Evolutionary conservation across 257 asterid genomes (phyloP).

Genomic region (Lantana camara): DNA sequence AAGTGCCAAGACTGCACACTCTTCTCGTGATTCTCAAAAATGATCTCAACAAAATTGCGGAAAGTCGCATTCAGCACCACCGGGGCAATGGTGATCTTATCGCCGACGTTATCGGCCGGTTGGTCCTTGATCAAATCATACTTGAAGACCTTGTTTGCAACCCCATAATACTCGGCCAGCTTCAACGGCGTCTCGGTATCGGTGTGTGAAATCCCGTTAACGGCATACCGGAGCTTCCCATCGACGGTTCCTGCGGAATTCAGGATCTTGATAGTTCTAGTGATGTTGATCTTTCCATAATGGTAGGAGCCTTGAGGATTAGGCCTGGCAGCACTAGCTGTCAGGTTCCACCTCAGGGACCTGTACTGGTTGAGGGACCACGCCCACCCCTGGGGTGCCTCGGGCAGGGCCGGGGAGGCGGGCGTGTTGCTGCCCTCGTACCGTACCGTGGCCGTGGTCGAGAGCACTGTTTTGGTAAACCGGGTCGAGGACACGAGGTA

Average conservation of each 20-base stretch:
- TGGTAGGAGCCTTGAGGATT: conserved; percentile 87
- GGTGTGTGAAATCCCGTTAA: conserved; percentile 60
- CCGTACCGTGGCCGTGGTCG: conserved; percentile 39
- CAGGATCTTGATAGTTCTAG: conserved; percentile 59
- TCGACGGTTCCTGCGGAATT: conserved; percentile 36
- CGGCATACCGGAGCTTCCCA: conserved; percentile 57
- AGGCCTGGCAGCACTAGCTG: conserved; percentile 84
- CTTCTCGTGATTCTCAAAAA: conserved; percentile 56
- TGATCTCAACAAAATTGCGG: conserved; percentile 53
- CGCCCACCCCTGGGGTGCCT: conserved; percentile 53
- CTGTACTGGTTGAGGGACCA: conserved; percentile 71
- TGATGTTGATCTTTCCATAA: conserved; percentile 69
- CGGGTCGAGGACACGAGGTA: conserved; percentile 51
- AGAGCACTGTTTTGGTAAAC: conserved; percentile 41
- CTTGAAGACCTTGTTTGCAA: conserved; percentile 48
- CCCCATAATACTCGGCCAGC: conserved; percentile 59
- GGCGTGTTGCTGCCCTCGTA: conserved; percentile 46
- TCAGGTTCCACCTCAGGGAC: conserved; percentile 63
- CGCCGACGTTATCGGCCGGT: conserved; percentile 21
- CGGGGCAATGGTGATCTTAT: conserved; percentile 39
- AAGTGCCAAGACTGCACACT: conserved; percentile 63
- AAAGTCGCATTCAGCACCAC: conserved; percentile 42
- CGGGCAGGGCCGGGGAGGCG: conserved; percentile 34
- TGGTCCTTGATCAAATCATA: conserved; percentile 46
- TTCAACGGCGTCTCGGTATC: conserved; percentile 60